A percentile compares a stretch with the other conserved stretches of the same genome.
Evolutionary conservation across 345 rosid genomes (phyloP).

Genomic region (Bruguiera parviflora): DNA sequence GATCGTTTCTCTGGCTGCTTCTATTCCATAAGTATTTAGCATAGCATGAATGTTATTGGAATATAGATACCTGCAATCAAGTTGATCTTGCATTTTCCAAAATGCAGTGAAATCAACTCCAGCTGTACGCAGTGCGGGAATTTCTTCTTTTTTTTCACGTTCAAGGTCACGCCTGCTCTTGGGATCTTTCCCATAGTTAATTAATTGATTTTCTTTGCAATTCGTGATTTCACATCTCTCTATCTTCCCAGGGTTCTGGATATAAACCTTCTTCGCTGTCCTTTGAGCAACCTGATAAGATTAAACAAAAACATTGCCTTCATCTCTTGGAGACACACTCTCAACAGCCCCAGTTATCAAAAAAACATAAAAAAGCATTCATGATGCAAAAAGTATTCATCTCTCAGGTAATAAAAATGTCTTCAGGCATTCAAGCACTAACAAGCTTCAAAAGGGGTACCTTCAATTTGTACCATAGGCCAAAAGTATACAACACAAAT

Average conservation of each 20-base stretch:
- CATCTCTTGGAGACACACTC: not conserved
- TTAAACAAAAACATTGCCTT: constrained; percentile 8
- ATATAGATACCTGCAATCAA: constrained; percentile 77
- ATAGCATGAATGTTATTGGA: constrained; percentile 74
- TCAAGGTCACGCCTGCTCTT: constrained; percentile 54
- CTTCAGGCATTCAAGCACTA: too few species aligned
- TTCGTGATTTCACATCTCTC: constrained; percentile 53
- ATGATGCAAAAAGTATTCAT: too few species aligned
- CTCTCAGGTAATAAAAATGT: too few species aligned
- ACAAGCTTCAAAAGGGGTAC: too few species aligned
- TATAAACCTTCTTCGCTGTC: constrained; percentile 75
- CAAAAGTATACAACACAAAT: too few species aligned
- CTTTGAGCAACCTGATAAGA: constrained; percentile 64
- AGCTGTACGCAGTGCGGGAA: constrained; percentile 64
- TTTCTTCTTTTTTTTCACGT: constrained; percentile 43
- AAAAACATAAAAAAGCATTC: not conserved
- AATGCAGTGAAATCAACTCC: constrained; percentile 74
- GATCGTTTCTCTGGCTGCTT: constrained; percentile 89
- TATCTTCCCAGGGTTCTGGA: constrained; percentile 76
- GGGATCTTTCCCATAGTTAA: constrained; percentile 72
- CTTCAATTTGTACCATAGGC: too few species aligned
- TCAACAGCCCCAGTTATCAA: not conserved
- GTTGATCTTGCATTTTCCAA: constrained; percentile 63
- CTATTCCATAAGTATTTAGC: constrained; percentile 80
- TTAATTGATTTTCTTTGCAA: constrained; percentile 70